These are phyloP conservation scores for Centrapalus pauciflorus DNA, from an alignment of 129 eudicot genomes.

Conservation along the genomic window DNA sequence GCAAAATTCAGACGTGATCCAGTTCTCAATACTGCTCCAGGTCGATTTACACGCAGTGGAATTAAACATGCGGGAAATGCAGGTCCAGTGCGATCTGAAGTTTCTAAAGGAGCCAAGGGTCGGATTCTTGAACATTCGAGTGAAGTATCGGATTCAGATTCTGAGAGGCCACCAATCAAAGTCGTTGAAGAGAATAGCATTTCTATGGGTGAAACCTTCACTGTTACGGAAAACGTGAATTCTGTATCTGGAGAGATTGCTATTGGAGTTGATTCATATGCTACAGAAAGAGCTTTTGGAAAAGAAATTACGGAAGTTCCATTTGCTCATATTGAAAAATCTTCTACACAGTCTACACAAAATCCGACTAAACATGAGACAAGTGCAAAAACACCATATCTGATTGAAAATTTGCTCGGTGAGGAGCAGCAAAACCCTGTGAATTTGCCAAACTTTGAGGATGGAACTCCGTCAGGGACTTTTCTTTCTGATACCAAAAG, in stretches of 20 bases:
- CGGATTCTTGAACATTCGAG: neutral
- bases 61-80: constrained; percentile 2
- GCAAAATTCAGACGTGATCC: constrained; percentile 6
- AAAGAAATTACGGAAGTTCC: constrained; percentile 14
- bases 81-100: constrained; percentile 5
- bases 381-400: constrained; percentile 3
- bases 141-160: constrained; percentile 16
- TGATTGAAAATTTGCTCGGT: constrained; percentile 1
- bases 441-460: neutral
- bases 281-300: neutral
- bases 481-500: neutral
- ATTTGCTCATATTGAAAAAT: constrained; percentile 7
- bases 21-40: constrained; percentile 18
- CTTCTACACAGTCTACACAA: neutral
- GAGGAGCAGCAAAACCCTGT: neutral
- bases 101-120: constrained; percentile 3
- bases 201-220: neutral
- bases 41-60: constrained; percentile 13
- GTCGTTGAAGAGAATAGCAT: neutral
- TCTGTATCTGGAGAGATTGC: neutral
- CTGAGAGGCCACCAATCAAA: neutral
- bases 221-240: neutral
- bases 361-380: neutral
- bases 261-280: neutral
- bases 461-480: neutral